These are phyloP conservation scores for Leccinum pellstonianum DNA, from an alignment of 768 basidiomycete species.

Conservation along the genomic window DNA sequence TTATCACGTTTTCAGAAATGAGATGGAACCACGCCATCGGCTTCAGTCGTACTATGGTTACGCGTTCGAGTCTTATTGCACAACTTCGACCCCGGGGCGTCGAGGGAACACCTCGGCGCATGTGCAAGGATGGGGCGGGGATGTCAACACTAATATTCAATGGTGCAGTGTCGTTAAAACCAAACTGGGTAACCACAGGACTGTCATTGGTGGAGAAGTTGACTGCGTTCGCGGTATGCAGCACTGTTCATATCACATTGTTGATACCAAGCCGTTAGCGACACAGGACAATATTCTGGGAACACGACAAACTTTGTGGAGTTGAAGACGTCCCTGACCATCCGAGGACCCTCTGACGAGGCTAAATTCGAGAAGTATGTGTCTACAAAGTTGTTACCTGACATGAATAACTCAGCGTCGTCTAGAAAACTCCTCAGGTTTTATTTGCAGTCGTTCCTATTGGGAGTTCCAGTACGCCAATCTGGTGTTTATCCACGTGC, in stretches of 20 bases:
- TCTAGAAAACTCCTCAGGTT: slow-evolving; percentile 86
- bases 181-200: slow-evolving; percentile 66
- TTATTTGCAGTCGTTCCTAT: slow-evolving; percentile 87
- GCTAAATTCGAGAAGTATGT: slow-evolving; percentile 76
- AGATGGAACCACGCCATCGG: slow-evolving; percentile 62
- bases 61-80: slow-evolving; percentile 88
- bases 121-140: slow-evolving; percentile 64
- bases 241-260: neutral
- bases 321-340: slow-evolving; percentile 79
- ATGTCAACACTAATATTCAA: slow-evolving; percentile 85
- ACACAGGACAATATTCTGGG: slow-evolving; percentile 58
- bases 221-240: slow-evolving; percentile 78
- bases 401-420: slow-evolving; percentile 3
- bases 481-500: neutral
- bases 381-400: neutral
- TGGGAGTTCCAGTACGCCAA: slow-evolving; percentile 78
- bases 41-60: slow-evolving; percentile 80
- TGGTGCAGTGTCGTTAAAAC: slow-evolving; percentile 92
- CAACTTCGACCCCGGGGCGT: slow-evolving; percentile 37
- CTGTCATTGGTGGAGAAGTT: slow-evolving; percentile 87
- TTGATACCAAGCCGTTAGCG: neutral
- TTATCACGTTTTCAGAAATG: slow-evolving; percentile 45
- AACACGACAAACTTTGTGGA: slow-evolving; percentile 74
- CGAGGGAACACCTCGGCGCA: slow-evolving; percentile 25
- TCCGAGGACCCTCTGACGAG: slow-evolving; percentile 64